Evolutionary conservation across 2,329 filamentous ascomycete genomes (phyloP), one percentile per base, ranked within the genome.

Genomic region (Macroventuria anomochaeta): DNA sequence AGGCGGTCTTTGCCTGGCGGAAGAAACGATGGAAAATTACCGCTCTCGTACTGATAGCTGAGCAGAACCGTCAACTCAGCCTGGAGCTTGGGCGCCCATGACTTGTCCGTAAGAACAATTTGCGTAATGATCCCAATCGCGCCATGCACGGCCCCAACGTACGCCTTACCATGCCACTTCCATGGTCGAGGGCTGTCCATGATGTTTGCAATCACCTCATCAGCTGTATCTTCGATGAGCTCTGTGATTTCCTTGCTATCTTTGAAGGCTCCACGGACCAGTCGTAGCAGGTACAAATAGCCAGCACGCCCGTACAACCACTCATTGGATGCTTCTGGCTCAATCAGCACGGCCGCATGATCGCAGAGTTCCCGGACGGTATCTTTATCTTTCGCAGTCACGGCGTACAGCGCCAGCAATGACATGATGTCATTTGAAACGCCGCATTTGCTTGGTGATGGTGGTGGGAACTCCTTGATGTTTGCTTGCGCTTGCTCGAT

Each of bases 111-210:
- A 32, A 84, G 76, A 1, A 89, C 80, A 12, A 90, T 76, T 70
- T 91, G 88, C n/a, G 84, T 86, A 50, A 91, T 80, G 68, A 89
- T 89, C 4, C 88, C 86, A 21, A 90, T 83, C 11, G 83, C 81
- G 7, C 88, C 88, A 65, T 91, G 87, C 0, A 82, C 84, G 5
- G 87, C 85, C 1, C 88, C 88, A 29, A 88, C 76, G 64, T 88
- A 89, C 1, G 77, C 76, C 61, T 84, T 84, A 12, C 81, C 83
- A 54, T 85, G 82, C 84, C 85, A 90, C 57, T 79, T 81, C 88
- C 88, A 90, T 1, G 81, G 81, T 38, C 78, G 79, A 53, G 69
- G 76, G 23, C 79, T 78, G 13, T 77, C 74, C 60, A 90, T 76
- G 48, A 90, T 87, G 31, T 81, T 80, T 28, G 84, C 79, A 18